Evolutionary conservation across 225 moss, liverwort and hornwort genomes (phyloP), one percentile per base, ranked within the genome.

Genomic region (Bryum argenteum): DNA sequence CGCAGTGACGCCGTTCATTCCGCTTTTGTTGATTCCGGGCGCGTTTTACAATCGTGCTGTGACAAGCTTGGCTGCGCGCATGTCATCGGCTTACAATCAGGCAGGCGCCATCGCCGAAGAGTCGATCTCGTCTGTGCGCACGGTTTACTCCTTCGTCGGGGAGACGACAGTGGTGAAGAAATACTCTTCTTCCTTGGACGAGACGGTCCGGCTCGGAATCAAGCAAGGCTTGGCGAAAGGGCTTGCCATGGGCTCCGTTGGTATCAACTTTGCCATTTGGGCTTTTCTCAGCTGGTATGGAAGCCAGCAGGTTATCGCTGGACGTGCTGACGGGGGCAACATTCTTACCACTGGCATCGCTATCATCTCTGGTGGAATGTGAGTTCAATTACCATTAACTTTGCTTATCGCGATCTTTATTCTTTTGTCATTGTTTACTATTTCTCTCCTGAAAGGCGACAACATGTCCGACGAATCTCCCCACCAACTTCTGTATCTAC

Each of bases 111-210:
- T 90, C 0, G 94, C 91, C 0, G 94, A 86, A 59, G 88, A 92
- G 60, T 80, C 92, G 6, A 74, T 95, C 67, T 90, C 94, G 1
- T 90, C 94, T 0, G 85, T 91, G 11, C 79, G 90, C 47, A 90
- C 94, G 1, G 90, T 95, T 10, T 95, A 89, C 19, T 92, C 94
- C 0, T 95, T 95, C 59, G 89, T 89, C 4, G 92, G 90, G 2
- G 91, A 91, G 69, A 43, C 79, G 11, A 80, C 63, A 20, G 79
- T 79, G 16, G 72, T 81, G 8, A 41, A 44, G 7, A 67, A 24
- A 1, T 94, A 87, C 38, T 52, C 75, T 2, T 18, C 54, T 5
- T 82, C 72, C 37, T 67, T 94, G 70, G 75, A 80, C 48, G 77
- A 73, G 15, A 81, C 80, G 8, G 84, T 84, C 23, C 28, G 55